Conservation (phyloP, 768 basidiomycete genomes). For the Mrakia hoshinonis region DNA sequence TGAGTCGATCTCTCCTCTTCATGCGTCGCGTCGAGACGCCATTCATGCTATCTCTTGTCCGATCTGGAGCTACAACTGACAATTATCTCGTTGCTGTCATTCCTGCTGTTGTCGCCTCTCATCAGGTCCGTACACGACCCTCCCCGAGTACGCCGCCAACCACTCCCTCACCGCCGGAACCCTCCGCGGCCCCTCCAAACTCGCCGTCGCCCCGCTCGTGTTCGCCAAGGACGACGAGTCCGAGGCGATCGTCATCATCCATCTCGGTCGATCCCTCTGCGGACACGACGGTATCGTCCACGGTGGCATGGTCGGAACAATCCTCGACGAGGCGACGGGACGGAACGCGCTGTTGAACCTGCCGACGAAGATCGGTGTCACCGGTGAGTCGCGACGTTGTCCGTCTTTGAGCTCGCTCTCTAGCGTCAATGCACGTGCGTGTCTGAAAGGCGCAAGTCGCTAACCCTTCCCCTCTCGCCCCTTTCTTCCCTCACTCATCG, state of each 20-base stretch:
- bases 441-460: not conserved
- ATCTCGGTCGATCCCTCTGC: slow-evolving; percentile 77
- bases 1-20: slow-evolving; percentile 31
- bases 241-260: slow-evolving; percentile 62
- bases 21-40: no score
- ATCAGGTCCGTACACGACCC: slow-evolving; percentile 23
- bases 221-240: slow-evolving; percentile 65
- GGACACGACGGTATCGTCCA: slow-evolving; percentile 88
- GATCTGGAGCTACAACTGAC: no score
- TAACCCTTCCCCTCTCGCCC: not conserved
- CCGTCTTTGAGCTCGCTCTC: not conserved
- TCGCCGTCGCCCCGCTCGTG: slow-evolving; percentile 70
- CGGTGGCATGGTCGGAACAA: slow-evolving; percentile 80
- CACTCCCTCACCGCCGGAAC: slow-evolving; percentile 79
- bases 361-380: slow-evolving; percentile 84
- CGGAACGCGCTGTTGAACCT: slow-evolving; percentile 75
- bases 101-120: not conserved
- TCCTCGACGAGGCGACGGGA: slow-evolving; percentile 73
- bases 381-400: slow-evolving; percentile 37
- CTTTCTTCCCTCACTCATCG: not conserved
- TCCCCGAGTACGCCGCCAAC: slow-evolving; percentile 38
- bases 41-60: not conserved
- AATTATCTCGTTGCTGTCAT: no score
- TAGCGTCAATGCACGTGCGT: not conserved
- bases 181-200: slow-evolving; percentile 70